phyloP scores from a whole-genome alignment of 2,329 filamentous ascomycete species.

The Lithohypha guttulata region DNA sequence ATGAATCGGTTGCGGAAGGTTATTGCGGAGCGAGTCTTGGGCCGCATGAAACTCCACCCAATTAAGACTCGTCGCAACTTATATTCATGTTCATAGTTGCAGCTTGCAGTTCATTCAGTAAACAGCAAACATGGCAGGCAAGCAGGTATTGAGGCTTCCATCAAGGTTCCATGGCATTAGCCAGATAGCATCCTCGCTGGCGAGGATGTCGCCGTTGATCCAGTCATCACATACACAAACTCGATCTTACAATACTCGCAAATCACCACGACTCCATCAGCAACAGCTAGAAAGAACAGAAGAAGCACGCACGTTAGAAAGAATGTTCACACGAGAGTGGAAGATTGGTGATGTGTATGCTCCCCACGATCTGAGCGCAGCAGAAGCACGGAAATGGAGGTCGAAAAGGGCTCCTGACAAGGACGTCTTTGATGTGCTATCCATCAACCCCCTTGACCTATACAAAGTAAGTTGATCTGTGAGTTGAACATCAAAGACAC shows the following conservation, averaged over 20 bases:
- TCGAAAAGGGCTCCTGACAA: constrained; percentile 41
- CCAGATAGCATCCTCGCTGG: too few species aligned
- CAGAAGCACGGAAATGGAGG: constrained; percentile 75
- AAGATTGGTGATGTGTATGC: constrained; percentile 74
- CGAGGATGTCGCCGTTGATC: too few species aligned
- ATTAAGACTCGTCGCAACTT: too few species aligned
- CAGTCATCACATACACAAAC: too few species aligned
- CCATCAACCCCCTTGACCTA: constrained; percentile 67
- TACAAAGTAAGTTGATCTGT: constrained; percentile 82
- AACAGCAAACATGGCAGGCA: constrained; percentile 6
- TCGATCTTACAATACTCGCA: too few species aligned
- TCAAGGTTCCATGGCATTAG: neutral
- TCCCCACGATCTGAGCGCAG: constrained; percentile 70
- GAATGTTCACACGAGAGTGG: constrained; percentile 54
- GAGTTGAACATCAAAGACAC: too few species aligned
- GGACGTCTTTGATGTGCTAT: constrained; percentile 72
- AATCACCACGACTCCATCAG: too few species aligned
- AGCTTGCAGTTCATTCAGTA: neutral
- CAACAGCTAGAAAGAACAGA: constrained; percentile 27
- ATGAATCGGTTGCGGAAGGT: too few species aligned
- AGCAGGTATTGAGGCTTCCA: neutral
- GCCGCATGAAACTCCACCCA: too few species aligned
- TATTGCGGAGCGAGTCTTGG: too few species aligned
- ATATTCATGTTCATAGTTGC: too few species aligned
- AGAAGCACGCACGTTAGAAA: constrained; percentile 31